Evolutionary conservation across 176 grass and related monocot species (phyloP).

Genomic region (Oryza nivara): DNA sequence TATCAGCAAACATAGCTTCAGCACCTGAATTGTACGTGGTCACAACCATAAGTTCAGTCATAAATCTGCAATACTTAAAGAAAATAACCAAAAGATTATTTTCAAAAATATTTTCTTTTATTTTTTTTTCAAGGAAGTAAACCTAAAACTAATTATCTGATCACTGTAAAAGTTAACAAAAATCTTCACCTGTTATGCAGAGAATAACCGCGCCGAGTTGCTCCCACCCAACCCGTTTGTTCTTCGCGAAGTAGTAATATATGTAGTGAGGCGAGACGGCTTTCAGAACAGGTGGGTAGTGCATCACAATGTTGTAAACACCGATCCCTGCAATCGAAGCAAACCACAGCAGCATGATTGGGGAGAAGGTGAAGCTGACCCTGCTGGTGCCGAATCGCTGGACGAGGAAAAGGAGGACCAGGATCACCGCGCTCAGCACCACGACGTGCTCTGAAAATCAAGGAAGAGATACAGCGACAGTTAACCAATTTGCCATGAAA

Average conservation of each 20-base stretch:
- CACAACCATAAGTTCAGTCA: not conserved
- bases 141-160: not conserved
- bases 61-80: not conserved
- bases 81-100: no score
- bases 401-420: conserved; percentile 58
- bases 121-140: not conserved
- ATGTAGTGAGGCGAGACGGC: conserved; percentile 64
- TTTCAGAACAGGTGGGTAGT: conserved; percentile 62
- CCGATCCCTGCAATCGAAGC: conserved; percentile 51
- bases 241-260: conserved; percentile 53
- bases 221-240: conserved; percentile 52
- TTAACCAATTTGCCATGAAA: not conserved
- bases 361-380: conserved; percentile 67
- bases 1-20: conserved; percentile 77
- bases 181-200: conserved; percentile 58
- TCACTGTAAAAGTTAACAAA: not conserved
- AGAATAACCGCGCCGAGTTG: conserved; percentile 61
- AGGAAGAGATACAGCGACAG: not conserved
- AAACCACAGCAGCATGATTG: conserved; percentile 74
- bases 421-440: conserved; percentile 51
- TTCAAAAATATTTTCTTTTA: no score
- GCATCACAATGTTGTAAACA: conserved; percentile 55
- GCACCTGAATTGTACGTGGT: conserved; percentile 46
- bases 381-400: conserved; percentile 61
- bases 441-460: conserved; percentile 56